Conservation (phyloP, 768 basidiomycete genomes). For the Inosperma sp. region DNA sequence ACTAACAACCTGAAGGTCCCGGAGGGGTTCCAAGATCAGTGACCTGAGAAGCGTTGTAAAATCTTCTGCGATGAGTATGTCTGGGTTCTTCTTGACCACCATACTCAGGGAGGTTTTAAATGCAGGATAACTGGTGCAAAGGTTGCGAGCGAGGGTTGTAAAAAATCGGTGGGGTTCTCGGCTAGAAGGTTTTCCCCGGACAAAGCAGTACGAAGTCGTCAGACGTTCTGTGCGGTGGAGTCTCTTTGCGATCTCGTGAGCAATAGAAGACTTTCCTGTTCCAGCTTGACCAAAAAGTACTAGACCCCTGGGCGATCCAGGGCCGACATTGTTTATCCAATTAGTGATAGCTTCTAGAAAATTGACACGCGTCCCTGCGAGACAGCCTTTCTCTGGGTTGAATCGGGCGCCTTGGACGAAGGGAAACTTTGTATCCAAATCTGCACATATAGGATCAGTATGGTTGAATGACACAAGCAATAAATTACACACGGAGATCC, state of each 20-base stretch:
- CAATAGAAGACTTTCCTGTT: conserved; percentile 36
- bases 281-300: conserved; percentile 33
- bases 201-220: conserved; percentile 33
- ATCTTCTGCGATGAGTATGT: no score
- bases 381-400: background rate
- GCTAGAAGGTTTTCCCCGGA: no score
- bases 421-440: background rate
- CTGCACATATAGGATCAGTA: background rate
- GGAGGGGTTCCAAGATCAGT: no score
- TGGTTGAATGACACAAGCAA: background rate
- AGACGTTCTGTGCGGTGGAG: conserved; percentile 19
- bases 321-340: conserved; percentile 20
- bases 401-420: background rate
- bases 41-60: no score
- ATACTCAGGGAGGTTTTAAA: no score
- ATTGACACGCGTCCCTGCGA: conserved; percentile 16
- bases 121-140: no score
- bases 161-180: no score
- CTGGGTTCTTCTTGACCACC: no score
- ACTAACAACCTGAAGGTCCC: no score
- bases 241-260: conserved; percentile 28
- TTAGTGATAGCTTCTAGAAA: conserved; percentile 22
- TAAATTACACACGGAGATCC: no score
- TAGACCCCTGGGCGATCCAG: conserved; percentile 13
- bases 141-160: no score